Base-by-base conservation (phyloP, 2,329 filamentous ascomycete genomes). In the Ophiobolus disseminans region DNA sequence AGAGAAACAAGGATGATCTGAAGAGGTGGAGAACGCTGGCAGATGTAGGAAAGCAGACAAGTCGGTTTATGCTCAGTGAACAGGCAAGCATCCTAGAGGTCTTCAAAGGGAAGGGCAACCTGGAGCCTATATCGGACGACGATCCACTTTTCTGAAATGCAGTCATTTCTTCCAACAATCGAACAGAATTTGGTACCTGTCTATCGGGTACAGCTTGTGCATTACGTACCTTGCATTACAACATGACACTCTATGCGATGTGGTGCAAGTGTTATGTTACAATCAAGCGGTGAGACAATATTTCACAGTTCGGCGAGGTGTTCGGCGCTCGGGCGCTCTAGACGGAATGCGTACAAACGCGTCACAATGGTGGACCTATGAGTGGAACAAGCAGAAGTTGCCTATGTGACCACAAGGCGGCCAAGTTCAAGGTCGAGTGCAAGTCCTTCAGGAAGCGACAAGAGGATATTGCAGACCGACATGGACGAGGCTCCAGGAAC, bases 61-160 rank as follows among this genome's bases (percentile, higher is more conserved):
- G 83, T 34, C 67, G 82, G 11, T 69, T 78, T 9, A 72, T 84
- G 65, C 56, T 85, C 54, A 77, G 75, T 26, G 80, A 85, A 61
- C 81, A 85, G 63, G 82, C 79, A 10, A 67, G 78, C 47, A 76
- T 83, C 35, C 35, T 78, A 40, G 76, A 82, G 64, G 72, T 67
- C 10, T 84, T 80, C 57, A 76, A 75, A 45, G 81, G 82, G 0
- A 72, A 74, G 17, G 82, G 80, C 0, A 53, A 76, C 7, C 53
- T 84, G 45, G 69, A 75, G 45, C 75, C 76, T 0, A 82, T 82
- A 53, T 70, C 50, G 23, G 51, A 60, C 26, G 45, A 54, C 10
- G 62, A 60, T 47, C 55, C 62, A 6, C 36, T 57, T 3, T 60
- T 60, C 26, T 65, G 26, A n/a, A n/a, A n/a, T n/a, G n/a, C n/a